Evolutionary conservation across 768 basidiomycete genomes (phyloP).

Genomic region (Boletus subcaerulescens): DNA sequence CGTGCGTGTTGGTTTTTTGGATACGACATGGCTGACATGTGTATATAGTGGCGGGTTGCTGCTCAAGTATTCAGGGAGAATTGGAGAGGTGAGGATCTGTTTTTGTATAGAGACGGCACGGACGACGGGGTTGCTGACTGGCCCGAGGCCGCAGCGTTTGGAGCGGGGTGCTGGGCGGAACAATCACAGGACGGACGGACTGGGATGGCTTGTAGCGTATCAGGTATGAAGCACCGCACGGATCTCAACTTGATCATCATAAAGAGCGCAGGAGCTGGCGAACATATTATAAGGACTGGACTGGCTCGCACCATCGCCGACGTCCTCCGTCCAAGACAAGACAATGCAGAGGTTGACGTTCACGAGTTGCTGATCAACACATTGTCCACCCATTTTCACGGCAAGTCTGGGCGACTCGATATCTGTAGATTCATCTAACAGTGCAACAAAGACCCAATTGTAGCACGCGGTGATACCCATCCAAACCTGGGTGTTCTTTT

Average conservation of each 20-base stretch:
- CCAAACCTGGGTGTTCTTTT: constrained; percentile 64
- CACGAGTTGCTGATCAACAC: constrained; percentile 50
- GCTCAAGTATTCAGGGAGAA: constrained; percentile 67
- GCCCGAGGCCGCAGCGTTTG: constrained; percentile 62
- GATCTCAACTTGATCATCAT: background rate
- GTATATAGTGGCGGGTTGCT: constrained; percentile 68
- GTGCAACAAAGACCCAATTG: constrained; percentile 33
- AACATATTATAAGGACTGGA: constrained; percentile 57
- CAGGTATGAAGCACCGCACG: constrained; percentile 32
- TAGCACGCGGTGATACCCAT: constrained; percentile 37
- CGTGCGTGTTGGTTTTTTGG: background rate
- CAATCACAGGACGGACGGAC: constrained; percentile 19
- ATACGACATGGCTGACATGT: background rate
- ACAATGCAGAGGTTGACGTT: constrained; percentile 42
- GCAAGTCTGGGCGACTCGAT: constrained; percentile 36
- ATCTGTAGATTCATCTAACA: background rate
- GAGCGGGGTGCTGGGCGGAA: constrained; percentile 76
- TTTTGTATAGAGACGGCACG: background rate
- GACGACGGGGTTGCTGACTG: background rate
- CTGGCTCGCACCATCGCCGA: constrained; percentile 58
- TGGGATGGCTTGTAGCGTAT: constrained; percentile 68
- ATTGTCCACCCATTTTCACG: constrained; percentile 48
- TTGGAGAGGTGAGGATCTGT: constrained; percentile 59
- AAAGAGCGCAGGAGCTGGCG: constrained; percentile 57
- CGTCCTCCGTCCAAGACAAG: constrained; percentile 29